Percentiles rank a stretch among this genome's conserved stretches.
Evolutionary conservation across 208 protist species (phyloP).

Genomic region (Crithidia fasciculata): DNA sequence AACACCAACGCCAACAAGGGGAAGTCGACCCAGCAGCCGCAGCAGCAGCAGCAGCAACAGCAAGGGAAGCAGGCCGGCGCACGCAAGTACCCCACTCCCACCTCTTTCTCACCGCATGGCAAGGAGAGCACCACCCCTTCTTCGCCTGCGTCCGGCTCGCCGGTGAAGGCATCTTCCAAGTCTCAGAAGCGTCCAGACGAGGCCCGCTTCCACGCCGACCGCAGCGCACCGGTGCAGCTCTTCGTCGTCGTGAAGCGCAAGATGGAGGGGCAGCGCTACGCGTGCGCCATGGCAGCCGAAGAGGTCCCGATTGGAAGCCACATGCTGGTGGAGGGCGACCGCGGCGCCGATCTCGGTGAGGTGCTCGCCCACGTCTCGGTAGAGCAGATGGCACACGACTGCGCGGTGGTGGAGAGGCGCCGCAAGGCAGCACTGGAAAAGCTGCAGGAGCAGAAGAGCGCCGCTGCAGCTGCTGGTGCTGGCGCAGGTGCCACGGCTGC

Average conservation of each 20-base stretch:
- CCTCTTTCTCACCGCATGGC: background rate
- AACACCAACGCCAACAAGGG: background rate
- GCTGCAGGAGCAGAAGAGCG: conserved; percentile 15
- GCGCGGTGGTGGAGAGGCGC: conserved; percentile 33
- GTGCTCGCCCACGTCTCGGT: conserved; percentile 43
- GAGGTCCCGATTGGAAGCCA: conserved; percentile 40
- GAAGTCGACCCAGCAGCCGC: background rate
- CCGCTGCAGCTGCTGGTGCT: background rate
- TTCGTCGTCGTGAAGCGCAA: conserved; percentile 74
- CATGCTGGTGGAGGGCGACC: conserved; percentile 74
- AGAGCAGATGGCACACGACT: conserved; percentile 47
- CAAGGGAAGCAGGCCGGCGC: background rate
- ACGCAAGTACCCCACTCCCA: background rate
- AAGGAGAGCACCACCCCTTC: too few relatives aligned
- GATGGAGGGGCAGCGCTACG: conserved; percentile 55
- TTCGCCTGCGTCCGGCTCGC: too few relatives aligned
- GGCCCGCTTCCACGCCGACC: conserved; percentile 37
- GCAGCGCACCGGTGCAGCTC: conserved; percentile 27
- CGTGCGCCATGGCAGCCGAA: conserved; percentile 22
- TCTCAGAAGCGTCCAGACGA: conserved; percentile 7
- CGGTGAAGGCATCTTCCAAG: background rate
- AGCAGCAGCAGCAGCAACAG: background rate
- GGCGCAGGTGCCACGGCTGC: background rate
- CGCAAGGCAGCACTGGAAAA: conserved; percentile 25
- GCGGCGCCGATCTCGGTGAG: conserved; percentile 65